Percentiles rank a stretch among this genome's conserved stretches.
phyloP scores from a whole-genome alignment of 805 yeast genomes.

The Kodamaea restingae region DNA sequence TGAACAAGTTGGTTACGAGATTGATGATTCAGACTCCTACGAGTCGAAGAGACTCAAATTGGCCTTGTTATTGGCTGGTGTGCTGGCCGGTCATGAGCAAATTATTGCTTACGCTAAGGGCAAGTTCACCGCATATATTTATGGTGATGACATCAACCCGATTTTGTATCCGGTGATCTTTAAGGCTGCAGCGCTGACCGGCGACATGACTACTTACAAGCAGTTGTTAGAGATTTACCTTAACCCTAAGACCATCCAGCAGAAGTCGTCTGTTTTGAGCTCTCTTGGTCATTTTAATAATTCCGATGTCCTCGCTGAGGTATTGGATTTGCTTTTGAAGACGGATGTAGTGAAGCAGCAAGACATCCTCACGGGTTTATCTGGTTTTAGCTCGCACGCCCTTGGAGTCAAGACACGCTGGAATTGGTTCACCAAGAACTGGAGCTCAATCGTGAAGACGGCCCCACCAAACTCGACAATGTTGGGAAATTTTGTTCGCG shows the following conservation, averaged over 20 bases:
- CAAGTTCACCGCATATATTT: constrained; percentile 49
- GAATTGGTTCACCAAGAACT: constrained; percentile 68
- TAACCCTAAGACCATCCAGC: constrained; percentile 59
- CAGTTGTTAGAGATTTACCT: constrained; percentile 56
- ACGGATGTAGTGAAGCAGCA: constrained; percentile 57
- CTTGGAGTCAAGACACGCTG: constrained; percentile 68
- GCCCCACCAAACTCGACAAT: constrained; percentile 80
- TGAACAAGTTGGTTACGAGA: constrained; percentile 60
- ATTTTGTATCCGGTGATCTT: constrained; percentile 67
- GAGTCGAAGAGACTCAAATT: constrained; percentile 65
- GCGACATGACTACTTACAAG: constrained; percentile 61
- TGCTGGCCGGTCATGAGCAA: constrained; percentile 45
- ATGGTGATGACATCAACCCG: constrained; percentile 62
- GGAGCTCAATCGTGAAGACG: constrained; percentile 61
- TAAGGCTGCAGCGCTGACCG: constrained; percentile 59
- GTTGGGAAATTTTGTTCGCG: constrained; percentile 68
- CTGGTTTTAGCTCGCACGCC: constrained; percentile 59
- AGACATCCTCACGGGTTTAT: constrained; percentile 75
- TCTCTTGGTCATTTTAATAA: constrained; percentile 62
- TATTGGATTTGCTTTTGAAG: constrained; percentile 52
- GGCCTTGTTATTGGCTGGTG: constrained; percentile 58
- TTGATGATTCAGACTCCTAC: constrained; percentile 51
- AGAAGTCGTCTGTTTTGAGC: constrained; percentile 65
- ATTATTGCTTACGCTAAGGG: constrained; percentile 45
- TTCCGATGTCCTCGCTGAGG: constrained; percentile 48